Evolutionary conservation across 148 eudicot genomes (phyloP).

Genomic region (Chenopodium album): DNA sequence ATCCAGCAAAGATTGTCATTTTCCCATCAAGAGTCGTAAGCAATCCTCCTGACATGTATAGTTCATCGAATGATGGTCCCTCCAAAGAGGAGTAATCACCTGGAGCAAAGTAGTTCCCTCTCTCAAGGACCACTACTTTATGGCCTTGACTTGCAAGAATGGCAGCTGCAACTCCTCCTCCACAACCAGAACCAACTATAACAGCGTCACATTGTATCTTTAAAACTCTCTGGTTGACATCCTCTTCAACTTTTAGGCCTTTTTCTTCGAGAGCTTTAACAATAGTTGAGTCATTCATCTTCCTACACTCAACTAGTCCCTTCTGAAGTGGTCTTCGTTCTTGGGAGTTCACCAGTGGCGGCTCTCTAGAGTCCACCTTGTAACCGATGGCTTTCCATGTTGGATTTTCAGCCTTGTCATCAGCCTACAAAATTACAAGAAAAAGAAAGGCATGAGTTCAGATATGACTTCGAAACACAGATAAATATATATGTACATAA

Average conservation of each 20-base stretch:
- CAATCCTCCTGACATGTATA: slow-evolving; percentile 59
- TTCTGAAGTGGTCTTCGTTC: slow-evolving; percentile 68
- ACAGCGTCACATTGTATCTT: slow-evolving; percentile 73
- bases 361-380: slow-evolving; percentile 42
- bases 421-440: slow-evolving; percentile 43
- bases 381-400: slow-evolving; percentile 84
- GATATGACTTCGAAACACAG: background rate
- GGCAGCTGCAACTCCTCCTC: slow-evolving; percentile 88
- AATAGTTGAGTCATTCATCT: slow-evolving; percentile 44
- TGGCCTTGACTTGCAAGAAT: slow-evolving; percentile 61
- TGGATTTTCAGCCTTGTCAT: slow-evolving; percentile 62
- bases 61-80: slow-evolving; percentile 61
- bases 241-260: slow-evolving; percentile 53
- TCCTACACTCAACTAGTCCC: slow-evolving; percentile 61
- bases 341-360: slow-evolving; percentile 16
- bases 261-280: slow-evolving; percentile 50
- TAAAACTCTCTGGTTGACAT: slow-evolving; percentile 23
- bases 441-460: background rate
- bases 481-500: background rate
- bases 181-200: slow-evolving; percentile 85
- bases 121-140: slow-evolving; percentile 71
- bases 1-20: slow-evolving; percentile 60
- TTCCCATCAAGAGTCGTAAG: slow-evolving; percentile 55
- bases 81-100: slow-evolving; percentile 72
- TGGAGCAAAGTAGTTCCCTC: slow-evolving; percentile 63